Conservation (phyloP, 129 eudicot species). For the Ambrosia artemisiifolia region DNA sequence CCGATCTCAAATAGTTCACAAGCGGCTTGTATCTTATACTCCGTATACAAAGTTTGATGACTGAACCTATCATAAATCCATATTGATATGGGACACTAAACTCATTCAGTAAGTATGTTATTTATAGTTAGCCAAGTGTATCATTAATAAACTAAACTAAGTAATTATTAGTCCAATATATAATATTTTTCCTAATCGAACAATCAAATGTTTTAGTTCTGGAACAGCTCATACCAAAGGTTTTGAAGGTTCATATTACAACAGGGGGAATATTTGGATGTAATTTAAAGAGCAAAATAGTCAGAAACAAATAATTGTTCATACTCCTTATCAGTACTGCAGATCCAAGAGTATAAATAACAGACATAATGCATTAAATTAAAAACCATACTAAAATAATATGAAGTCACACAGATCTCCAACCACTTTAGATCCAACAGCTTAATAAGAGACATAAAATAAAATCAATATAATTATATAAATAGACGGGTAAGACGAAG, state of each 20-base stretch:
- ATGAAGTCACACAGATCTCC: slow-evolving; percentile 10
- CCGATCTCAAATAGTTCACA: too few relatives aligned
- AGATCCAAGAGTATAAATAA: slow-evolving; percentile 26
- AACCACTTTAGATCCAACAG: slow-evolving; percentile 32
- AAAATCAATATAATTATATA: not conserved
- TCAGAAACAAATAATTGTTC: slow-evolving; percentile 33
- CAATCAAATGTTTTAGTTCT: not conserved
- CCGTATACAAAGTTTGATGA: not conserved
- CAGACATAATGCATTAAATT: slow-evolving; percentile 7
- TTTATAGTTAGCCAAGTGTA: not conserved
- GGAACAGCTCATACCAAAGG: not conserved
- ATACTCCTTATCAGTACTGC: slow-evolving; percentile 15
- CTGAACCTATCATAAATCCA: not conserved
- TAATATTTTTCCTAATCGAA: not conserved
- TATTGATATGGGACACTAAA: not conserved
- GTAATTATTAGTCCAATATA: not conserved
- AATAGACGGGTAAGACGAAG: slow-evolving; percentile 1
- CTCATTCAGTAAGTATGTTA: not conserved
- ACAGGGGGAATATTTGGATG: slow-evolving; percentile 10
- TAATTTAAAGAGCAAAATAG: slow-evolving; percentile 1
- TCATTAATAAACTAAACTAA: not conserved
- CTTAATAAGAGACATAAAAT: slow-evolving; percentile 13
- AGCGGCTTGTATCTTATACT: not conserved
- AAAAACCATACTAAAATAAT: not conserved
- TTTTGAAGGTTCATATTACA: slow-evolving; percentile 2